phyloP scores from a whole-genome alignment of 1,284 basidiomycete genomes.

The Cutaneotrichosporon dermatis region DNA sequence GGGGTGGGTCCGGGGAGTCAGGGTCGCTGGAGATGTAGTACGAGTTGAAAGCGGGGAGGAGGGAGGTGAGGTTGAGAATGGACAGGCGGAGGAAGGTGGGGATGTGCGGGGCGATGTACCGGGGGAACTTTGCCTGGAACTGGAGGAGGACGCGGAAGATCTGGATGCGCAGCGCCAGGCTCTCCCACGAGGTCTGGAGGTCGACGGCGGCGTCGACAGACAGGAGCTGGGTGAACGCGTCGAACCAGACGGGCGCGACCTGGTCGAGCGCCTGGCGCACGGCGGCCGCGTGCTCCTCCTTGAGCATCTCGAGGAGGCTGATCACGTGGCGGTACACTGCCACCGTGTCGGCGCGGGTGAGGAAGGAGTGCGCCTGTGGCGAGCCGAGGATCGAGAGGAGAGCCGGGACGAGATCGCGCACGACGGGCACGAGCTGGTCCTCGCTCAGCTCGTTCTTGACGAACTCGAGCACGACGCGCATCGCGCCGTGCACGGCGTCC shows the following conservation, averaged over 20 bases:
- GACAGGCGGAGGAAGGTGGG: constrained; percentile 60
- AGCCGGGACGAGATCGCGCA: constrained; percentile 76
- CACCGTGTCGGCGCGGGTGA: constrained; percentile 77
- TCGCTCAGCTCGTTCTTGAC: constrained; percentile 84
- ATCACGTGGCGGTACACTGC: constrained; percentile 88
- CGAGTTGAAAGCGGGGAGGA: constrained; percentile 63
- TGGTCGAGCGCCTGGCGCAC: constrained; percentile 75
- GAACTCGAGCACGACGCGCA: constrained; percentile 89
- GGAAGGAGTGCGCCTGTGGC: constrained; percentile 65
- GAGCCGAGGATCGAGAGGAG: constrained; percentile 76
- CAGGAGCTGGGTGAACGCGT: constrained; percentile 75
- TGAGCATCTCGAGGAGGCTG: constrained; percentile 86
- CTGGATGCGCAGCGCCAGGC: constrained; percentile 67
- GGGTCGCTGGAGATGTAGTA: constrained; percentile 60
- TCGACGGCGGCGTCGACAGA: constrained; percentile 61
- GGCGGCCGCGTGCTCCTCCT: constrained; percentile 79
- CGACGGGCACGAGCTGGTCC: constrained; percentile 83
- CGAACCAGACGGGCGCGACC: constrained; percentile 83
- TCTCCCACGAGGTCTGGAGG: constrained; percentile 67
- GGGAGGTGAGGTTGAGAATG: constrained; percentile 61
- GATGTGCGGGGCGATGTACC: constrained; percentile 60
- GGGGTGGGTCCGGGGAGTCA: constrained; percentile 53
- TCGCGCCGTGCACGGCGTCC: constrained; percentile 81
- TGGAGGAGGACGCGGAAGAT: constrained; percentile 65
- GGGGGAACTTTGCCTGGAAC: constrained; percentile 71